These are phyloP conservation scores for Cicer arietinum DNA, from an alignment of 306 rosid genomes.

Conservation along the genomic window DNA sequence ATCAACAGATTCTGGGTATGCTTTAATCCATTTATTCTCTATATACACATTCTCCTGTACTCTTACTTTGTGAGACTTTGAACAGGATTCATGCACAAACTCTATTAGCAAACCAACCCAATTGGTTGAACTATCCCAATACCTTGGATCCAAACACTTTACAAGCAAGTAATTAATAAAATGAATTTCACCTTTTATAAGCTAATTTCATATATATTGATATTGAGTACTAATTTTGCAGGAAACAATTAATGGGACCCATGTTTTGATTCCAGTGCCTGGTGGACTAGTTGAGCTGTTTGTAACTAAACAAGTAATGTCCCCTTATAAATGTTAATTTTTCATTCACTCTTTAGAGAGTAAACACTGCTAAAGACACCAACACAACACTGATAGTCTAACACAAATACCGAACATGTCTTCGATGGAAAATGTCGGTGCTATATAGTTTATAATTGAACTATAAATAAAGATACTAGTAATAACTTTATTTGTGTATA, in stretches of 20 bases:
- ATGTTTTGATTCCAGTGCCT: slow-evolving; percentile 74
- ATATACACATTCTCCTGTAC: not conserved
- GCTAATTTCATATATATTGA: not conserved
- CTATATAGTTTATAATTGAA: no score
- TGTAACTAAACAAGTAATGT: slow-evolving; percentile 66
- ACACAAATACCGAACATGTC: no score
- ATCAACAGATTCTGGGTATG: slow-evolving; percentile 76
- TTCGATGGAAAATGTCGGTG: no score
- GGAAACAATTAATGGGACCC: slow-evolving; percentile 75
- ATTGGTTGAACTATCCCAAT: slow-evolving; percentile 72
- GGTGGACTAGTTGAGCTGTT: slow-evolving; percentile 84
- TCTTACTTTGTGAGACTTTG: slow-evolving; percentile 20
- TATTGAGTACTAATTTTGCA: slow-evolving; percentile 42
- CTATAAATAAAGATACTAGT: not conserved
- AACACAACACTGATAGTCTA: no score
- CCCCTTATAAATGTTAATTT: no score
- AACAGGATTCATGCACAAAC: slow-evolving; percentile 74
- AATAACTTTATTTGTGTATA: not conserved
- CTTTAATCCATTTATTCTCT: not conserved
- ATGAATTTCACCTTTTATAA: not conserved
- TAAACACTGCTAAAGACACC: no score
- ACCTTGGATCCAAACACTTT: slow-evolving; percentile 49
- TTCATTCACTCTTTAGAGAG: no score
- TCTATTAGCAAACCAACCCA: slow-evolving; percentile 71
- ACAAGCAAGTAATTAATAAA: slow-evolving; percentile 53